phyloP scores from a whole-genome alignment of 2,329 filamentous ascomycete species.

The Cryphonectria radicalis region DNA sequence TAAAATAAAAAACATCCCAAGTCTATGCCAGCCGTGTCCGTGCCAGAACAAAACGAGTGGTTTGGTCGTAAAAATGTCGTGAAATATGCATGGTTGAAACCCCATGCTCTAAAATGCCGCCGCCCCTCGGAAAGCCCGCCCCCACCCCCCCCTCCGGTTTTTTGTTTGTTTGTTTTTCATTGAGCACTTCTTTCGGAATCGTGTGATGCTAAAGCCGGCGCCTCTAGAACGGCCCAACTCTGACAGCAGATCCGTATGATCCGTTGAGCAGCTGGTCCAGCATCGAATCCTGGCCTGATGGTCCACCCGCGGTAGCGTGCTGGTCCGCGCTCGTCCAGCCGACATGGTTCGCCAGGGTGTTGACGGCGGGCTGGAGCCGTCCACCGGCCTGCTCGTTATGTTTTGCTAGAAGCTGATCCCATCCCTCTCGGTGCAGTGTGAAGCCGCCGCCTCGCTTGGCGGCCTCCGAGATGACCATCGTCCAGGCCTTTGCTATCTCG shows the following conservation, averaged over 20 bases:
- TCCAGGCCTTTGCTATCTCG: conserved; percentile 93
- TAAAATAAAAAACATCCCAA: conserved; percentile 3
- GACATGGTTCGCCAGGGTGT: conserved; percentile 73
- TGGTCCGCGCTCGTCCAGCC: conserved; percentile 71
- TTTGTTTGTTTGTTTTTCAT: background rate
- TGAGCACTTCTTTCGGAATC: background rate
- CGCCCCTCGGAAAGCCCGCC: background rate
- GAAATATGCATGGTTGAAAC: background rate
- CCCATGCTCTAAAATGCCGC: background rate
- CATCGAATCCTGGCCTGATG: conserved; percentile 58
- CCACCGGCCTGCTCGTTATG: conserved; percentile 88
- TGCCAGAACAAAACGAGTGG: conserved; percentile 15
- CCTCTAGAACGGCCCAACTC: conserved; percentile 64
- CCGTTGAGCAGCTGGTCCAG: conserved; percentile 66
- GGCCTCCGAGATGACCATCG: conserved; percentile 86
- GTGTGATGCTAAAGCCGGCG: background rate
- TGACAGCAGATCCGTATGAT: conserved; percentile 62
- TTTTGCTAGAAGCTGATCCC: conserved; percentile 85
- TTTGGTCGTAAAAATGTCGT: conserved; percentile 8
- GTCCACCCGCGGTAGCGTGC: conserved; percentile 32
- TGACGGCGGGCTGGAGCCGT: conserved; percentile 78
- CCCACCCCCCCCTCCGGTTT: background rate
- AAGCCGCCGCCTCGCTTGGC: conserved; percentile 91
- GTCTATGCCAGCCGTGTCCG: conserved; percentile 27
- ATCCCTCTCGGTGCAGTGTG: conserved; percentile 83